Percentiles rank a stretch among this genome's conserved stretches.
Conservation (phyloP, 306 rosid genomes). For the Bauhinia variegata region DNA sequence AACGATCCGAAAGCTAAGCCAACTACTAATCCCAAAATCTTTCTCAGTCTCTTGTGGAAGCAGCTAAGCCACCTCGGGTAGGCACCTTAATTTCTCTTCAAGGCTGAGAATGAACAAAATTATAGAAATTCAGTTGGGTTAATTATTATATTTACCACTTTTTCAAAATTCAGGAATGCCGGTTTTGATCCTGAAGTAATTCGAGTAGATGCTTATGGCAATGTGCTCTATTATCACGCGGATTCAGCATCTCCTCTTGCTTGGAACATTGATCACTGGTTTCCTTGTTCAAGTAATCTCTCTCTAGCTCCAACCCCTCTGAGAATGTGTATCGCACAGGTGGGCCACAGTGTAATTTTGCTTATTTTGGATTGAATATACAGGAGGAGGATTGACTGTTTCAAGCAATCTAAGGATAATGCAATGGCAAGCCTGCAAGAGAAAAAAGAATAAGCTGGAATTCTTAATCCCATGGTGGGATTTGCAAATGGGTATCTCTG, state of each 20-base stretch:
- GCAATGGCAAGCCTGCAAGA: slow-evolving; percentile 79
- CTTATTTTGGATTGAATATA: slow-evolving; percentile 27
- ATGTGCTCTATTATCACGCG: slow-evolving; percentile 89
- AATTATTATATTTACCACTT: slow-evolving; percentile 4
- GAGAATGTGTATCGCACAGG: slow-evolving; percentile 13
- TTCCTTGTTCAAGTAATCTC: slow-evolving; percentile 84
- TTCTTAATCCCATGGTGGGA: slow-evolving; percentile 99
- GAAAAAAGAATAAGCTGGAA: slow-evolving; percentile 80
- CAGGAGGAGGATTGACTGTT: slow-evolving; percentile 96
- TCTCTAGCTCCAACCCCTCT: slow-evolving; percentile 20
- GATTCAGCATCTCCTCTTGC: slow-evolving; percentile 95
- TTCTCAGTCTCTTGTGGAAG: slow-evolving; percentile 82
- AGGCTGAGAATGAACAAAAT: neutral
- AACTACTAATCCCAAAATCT: slow-evolving; percentile 75
- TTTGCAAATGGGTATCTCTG: slow-evolving; percentile 87
- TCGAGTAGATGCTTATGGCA: slow-evolving; percentile 84
- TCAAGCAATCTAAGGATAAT: slow-evolving; percentile 87
- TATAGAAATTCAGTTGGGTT: neutral
- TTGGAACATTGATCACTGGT: slow-evolving; percentile 98
- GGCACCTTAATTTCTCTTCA: slow-evolving; percentile 28
- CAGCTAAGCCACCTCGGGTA: slow-evolving; percentile 95
- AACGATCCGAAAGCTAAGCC: slow-evolving; percentile 77
- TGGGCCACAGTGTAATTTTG: slow-evolving; percentile 21
- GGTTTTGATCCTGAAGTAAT: slow-evolving; percentile 93
- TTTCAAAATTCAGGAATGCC: slow-evolving; percentile 69